Evolutionary conservation across 352 stramenopile species (phyloP).

Genomic region (Pythium chondricola): DNA sequence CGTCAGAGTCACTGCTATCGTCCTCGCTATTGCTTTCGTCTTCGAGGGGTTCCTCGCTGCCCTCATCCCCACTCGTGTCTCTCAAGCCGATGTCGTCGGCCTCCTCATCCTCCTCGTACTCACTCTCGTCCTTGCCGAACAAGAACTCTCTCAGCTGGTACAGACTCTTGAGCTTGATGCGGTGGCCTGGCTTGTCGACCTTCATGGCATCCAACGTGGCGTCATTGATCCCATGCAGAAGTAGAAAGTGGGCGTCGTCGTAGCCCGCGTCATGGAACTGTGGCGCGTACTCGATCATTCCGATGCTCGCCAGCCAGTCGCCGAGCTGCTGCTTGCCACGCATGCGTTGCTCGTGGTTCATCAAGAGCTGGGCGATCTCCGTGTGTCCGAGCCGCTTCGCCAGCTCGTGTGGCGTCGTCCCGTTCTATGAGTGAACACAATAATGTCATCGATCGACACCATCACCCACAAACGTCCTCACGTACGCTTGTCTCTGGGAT

Average conservation of each 20-base stretch:
- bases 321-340: slow-evolving; percentile 29
- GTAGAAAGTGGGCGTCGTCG: slow-evolving; percentile 60
- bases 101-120: slow-evolving; percentile 21
- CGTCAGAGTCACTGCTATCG: slow-evolving; percentile 9
- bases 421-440: slow-evolving; percentile 21
- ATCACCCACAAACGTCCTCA: neutral
- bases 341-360: slow-evolving; percentile 17
- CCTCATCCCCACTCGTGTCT: slow-evolving; percentile 4
- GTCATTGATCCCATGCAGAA: slow-evolving; percentile 38
- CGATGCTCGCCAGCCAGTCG: slow-evolving; percentile 67
- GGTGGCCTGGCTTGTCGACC: slow-evolving; percentile 63
- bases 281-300: slow-evolving; percentile 52
- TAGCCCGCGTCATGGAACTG: slow-evolving; percentile 49
- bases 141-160: slow-evolving; percentile 65
- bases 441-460: neutral
- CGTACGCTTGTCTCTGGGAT: slow-evolving; percentile 42
- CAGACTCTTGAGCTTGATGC: slow-evolving; percentile 52
- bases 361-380: slow-evolving; percentile 20
- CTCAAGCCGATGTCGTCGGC: slow-evolving; percentile 13
- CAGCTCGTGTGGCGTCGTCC: slow-evolving; percentile 53
- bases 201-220: slow-evolving; percentile 47
- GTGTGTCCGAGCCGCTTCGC: slow-evolving; percentile 34
- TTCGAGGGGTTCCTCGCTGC: slow-evolving; percentile 11
- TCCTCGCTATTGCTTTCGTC: slow-evolving; percentile 15
- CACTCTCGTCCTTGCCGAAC: slow-evolving; percentile 19